Conservation (phyloP, 768 basidiomycete genomes). For the Amanita molliuscula region DNA sequence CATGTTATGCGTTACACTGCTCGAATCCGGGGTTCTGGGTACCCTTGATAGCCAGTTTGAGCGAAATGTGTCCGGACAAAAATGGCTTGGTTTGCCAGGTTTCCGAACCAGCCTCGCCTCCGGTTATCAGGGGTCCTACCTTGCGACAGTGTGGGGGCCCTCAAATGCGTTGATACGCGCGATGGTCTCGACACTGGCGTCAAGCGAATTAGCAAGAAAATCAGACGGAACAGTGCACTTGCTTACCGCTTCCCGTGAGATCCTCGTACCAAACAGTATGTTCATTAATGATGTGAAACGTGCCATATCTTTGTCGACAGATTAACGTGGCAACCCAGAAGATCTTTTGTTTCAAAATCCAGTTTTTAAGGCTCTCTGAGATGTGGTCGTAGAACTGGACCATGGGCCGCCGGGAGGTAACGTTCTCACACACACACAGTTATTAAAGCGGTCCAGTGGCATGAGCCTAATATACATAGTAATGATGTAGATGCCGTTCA, state of each 20-base stretch:
- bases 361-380: slow-evolving; percentile 38
- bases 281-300: slow-evolving; percentile 48
- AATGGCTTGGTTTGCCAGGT: too few species aligned
- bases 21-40: too few species aligned
- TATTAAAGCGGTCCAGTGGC: too few species aligned
- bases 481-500: not conserved
- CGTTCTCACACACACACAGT: too few species aligned
- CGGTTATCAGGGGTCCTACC: too few species aligned
- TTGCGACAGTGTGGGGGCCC: slow-evolving; percentile 44
- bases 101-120: too few species aligned
- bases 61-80: too few species aligned
- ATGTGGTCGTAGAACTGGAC: slow-evolving; percentile 48
- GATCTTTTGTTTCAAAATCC: slow-evolving; percentile 53
- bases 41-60: too few species aligned
- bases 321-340: slow-evolving; percentile 71
- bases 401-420: slow-evolving; percentile 38
- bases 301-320: slow-evolving; percentile 55
- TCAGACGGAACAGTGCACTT: slow-evolving; percentile 8
- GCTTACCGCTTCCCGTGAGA: slow-evolving; percentile 52
- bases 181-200: slow-evolving; percentile 27
- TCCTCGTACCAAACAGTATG: slow-evolving; percentile 67
- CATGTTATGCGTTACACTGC: too few species aligned
- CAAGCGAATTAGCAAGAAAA: not conserved
- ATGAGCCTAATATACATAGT: too few species aligned
- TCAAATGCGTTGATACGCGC: slow-evolving; percentile 53